Conservation (phyloP, 805 yeast species). For the Saccharomycopsis sp. region DNA sequence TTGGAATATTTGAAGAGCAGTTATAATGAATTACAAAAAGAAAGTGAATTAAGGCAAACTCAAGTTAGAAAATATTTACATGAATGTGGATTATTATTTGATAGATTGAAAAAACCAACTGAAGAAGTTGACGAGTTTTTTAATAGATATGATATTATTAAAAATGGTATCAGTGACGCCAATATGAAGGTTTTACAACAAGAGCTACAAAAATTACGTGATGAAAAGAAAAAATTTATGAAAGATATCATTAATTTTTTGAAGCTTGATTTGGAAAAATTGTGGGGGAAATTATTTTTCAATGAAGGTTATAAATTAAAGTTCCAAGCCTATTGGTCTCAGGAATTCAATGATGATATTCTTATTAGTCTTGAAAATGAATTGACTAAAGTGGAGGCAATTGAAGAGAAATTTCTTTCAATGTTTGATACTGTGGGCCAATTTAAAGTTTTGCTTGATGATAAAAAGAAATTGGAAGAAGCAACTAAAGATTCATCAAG, state of each 20-base stretch:
- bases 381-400: slow-evolving; percentile 41
- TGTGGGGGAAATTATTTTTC: slow-evolving; percentile 59
- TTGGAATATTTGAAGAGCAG: slow-evolving; percentile 29
- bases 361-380: slow-evolving; percentile 62
- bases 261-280: slow-evolving; percentile 47
- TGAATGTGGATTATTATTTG: slow-evolving; percentile 50
- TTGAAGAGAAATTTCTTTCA: slow-evolving; percentile 45
- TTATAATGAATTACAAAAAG: slow-evolving; percentile 28
- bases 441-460: slow-evolving; percentile 48
- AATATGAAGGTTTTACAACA: slow-evolving; percentile 44
- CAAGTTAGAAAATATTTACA: slow-evolving; percentile 25
- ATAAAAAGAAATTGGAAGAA: slow-evolving; percentile 55
- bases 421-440: slow-evolving; percentile 50
- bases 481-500: slow-evolving; percentile 78
- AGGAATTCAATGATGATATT: slow-evolving; percentile 52
- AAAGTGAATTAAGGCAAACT: slow-evolving; percentile 32
- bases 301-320: slow-evolving; percentile 41
- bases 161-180: slow-evolving; percentile 29
- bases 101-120: slow-evolving; percentile 43
- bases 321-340: slow-evolving; percentile 38
- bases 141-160: neutral
- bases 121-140: slow-evolving; percentile 35
- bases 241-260: slow-evolving; percentile 61
- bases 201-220: slow-evolving; percentile 52
- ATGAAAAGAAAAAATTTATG: slow-evolving; percentile 55